Evolutionary conservation across 2,329 filamentous ascomycete species (phyloP), one percentile per base, ranked within the genome.

Genomic region (Clonostachys byssicola): DNA sequence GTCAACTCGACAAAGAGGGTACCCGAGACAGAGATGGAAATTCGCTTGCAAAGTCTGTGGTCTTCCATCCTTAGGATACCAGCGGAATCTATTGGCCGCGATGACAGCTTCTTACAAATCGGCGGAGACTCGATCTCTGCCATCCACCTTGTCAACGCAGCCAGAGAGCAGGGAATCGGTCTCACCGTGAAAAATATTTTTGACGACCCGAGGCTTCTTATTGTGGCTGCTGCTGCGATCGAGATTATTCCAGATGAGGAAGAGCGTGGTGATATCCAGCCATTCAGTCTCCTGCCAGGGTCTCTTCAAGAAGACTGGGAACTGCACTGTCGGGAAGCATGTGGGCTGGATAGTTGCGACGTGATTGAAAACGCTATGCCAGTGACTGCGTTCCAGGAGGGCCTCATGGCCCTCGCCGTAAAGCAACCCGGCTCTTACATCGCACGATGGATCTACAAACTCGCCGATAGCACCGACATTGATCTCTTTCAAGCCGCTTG

Each of bases 151-250:
- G 39, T 49, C n/a, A 41, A 47, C 12, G 34, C 36, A 14, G 34
- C 36, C n/a, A 14, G 44, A 17, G 44, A 34, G 12, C 35, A 40
- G 9, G 47, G 44, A 13, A 38, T 51, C 10, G 48, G 58, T 2
- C 52, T 51, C 17, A 43, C 44, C 6, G 50, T 75, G 6, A 67
- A 75, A 44, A 74, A 78, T 46, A 57, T 73, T 0, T 78, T 75
- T 44, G 74, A 74, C 1, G 73, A 72, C 54, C 73, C 73, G 0
- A 18, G 42, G 8, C 20, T 43, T 18, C 23, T 18, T n/a, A n/a
- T 13, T n/a, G 42, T 43, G 10, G 42, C 42, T 33, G 36, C 36
- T 39, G 9, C 23, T 30, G 36, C 42, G 12, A 34, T 34, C 14
- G 42, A 16, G 42, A 44, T 9, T 16, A 17, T 35, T 6, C 9